Percentiles rank a stretch among this genome's conserved stretches.
These are phyloP conservation scores for Chenopodium berlandieri DNA, from an alignment of 148 eudicot genomes.

Conservation along the genomic window DNA sequence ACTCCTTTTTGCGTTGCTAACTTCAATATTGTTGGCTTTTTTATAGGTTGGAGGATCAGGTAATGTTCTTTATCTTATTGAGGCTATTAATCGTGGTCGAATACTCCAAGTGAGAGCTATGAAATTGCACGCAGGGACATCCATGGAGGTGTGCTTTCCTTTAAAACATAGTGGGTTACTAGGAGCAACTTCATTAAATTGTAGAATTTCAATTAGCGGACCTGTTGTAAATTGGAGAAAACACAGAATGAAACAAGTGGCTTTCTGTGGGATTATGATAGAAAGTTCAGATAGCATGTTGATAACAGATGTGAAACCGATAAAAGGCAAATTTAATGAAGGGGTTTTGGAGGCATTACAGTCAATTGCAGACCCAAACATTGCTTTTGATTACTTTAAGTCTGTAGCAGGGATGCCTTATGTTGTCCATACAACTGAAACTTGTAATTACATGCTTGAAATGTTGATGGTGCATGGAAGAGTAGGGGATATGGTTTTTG, in stretches of 20 bases:
- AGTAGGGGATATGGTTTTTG: conserved; percentile 67
- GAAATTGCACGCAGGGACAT: conserved; percentile 9
- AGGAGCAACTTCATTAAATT: conserved; percentile 22
- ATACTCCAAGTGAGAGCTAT: conserved; percentile 17
- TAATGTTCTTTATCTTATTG: conserved; percentile 11
- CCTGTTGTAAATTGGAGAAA: conserved; percentile 42
- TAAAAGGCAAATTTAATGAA: conserved; percentile 38
- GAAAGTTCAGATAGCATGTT: conserved; percentile 37
- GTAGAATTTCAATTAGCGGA: conserved; percentile 30
- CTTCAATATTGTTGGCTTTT: not conserved
- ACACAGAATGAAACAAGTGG: conserved; percentile 35
- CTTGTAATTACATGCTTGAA: conserved; percentile 88
- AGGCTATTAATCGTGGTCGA: conserved; percentile 20
- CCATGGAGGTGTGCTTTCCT: conserved; percentile 11
- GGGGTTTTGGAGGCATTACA: conserved; percentile 42
- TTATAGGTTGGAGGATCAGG: conserved; percentile 17
- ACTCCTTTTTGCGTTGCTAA: not conserved
- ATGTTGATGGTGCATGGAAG: conserved; percentile 50
- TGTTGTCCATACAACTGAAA: conserved; percentile 73
- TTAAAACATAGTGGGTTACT: conserved; percentile 18
- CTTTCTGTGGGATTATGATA: conserved; percentile 37
- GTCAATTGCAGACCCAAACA: conserved; percentile 47
- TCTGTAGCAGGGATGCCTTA: conserved; percentile 49
- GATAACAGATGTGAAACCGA: conserved; percentile 22
- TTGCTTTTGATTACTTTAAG: conserved; percentile 58